Base-by-base conservation (phyloP, 352 stramenopile genomes). In the Globisporangium cederbergense region DNA sequence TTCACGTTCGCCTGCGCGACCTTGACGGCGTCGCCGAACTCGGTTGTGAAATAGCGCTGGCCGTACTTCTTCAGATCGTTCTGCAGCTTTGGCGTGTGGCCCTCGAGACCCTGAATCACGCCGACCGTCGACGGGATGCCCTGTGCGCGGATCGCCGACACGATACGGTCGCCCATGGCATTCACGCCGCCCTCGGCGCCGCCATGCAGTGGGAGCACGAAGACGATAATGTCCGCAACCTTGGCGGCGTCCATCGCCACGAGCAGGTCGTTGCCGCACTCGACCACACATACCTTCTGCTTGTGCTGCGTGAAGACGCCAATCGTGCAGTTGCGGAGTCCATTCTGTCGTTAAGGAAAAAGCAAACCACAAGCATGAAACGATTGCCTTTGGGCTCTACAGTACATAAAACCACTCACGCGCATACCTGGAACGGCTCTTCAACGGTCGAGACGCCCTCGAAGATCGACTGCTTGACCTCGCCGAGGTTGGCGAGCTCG, bases 81-180 rank as follows among this genome's bases (percentile, higher is more conserved):
- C 71, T 95, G 81, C 18, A 67, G 64, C 72, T 96, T 97, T 55
- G 72, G 32, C 34, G 76, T 75, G 56, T 88, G 81, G 55, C 64
- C 76, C 22, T 97, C 88, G 14, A 97, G 74, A 42, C 90, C 90
- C 62, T 96, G 86, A 58, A 96, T 79, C 25, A 96, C 74, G 14
- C 90, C 90, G 18, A 97, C 81, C 0, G 89, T 87, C 4, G 91
- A 88, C 0, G 94, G 95, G 30, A 98, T 65, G 34, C 96, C 95
- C 66, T 98, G 95, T 13, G 87, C 91, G 58, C 97, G 96, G 52
- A 99, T 77, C 3, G 93, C 91, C 52, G 88, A 93, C 54, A 99
- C 74, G 43, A 98, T 91, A 38, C 83, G 77, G 62, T 97, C 85
- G 4, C 95, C 94, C 54, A 87, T 73, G 14, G 83, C 67, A 65